A percentile compares a stretch with the other conserved stretches of the same genome.
These are phyloP conservation scores for Botryosphaeria dothidea DNA, from an alignment of 2,329 filamentous ascomycete species.

Conservation along the genomic window DNA sequence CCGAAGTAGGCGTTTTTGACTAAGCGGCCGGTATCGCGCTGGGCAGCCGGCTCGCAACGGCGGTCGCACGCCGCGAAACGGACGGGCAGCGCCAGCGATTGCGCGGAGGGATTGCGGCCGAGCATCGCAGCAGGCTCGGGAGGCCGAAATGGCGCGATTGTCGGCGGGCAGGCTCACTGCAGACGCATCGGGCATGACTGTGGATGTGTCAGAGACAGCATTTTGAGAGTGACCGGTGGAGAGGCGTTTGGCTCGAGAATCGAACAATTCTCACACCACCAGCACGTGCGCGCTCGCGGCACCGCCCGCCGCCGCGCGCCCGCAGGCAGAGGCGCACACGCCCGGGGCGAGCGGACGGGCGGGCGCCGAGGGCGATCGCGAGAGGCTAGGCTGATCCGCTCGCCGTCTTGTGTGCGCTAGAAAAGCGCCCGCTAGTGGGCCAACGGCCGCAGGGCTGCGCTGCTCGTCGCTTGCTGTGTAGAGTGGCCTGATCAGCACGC, in stretches of 20 bases:
- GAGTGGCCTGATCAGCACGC: slow-evolving; percentile 20
- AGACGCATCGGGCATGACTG: not conserved
- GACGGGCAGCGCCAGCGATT: not conserved
- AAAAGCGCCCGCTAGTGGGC: slow-evolving; percentile 3
- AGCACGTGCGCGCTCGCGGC: slow-evolving; percentile 1
- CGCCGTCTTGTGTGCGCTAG: slow-evolving; percentile 14
- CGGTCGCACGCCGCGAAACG: not conserved
- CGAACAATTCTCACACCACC: slow-evolving; percentile 14
- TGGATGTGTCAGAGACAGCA: slow-evolving; percentile 1
- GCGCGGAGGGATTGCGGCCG: too few relatives aligned
- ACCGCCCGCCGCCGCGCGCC: not conserved
- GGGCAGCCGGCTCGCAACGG: not conserved
- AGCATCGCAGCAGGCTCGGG: slow-evolving; percentile 14
- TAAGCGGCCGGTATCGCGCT: not conserved
- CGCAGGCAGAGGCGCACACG: not conserved
- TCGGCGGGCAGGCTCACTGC: too few relatives aligned
- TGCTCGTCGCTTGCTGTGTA: slow-evolving; percentile 1
- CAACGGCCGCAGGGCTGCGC: not conserved
- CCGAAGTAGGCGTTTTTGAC: not conserved
- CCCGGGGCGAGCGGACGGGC: not conserved
- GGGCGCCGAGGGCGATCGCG: slow-evolving; percentile 12
- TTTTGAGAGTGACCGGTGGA: not conserved
- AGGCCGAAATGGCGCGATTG: not conserved
- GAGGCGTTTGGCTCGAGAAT: slow-evolving; percentile 12
- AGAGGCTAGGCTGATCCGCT: slow-evolving; percentile 8